Conservation (phyloP, 2,329 filamentous ascomycete genomes). For the Colletotrichum sp. region DNA sequence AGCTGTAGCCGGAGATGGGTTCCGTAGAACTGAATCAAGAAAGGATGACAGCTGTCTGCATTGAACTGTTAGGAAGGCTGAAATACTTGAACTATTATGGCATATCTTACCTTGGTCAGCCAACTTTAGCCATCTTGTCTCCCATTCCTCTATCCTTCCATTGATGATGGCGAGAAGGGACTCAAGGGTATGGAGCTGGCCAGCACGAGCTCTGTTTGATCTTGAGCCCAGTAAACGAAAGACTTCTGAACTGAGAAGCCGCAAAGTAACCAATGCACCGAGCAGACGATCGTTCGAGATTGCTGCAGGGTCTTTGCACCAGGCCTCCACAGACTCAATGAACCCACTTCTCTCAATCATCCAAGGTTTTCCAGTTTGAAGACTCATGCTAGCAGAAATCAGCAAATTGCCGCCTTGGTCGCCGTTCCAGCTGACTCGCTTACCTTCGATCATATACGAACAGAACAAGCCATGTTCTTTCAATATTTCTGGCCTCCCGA, state of each 20-base stretch:
- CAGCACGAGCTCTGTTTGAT: constrained; percentile 9
- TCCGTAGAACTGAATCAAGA: constrained; percentile 42
- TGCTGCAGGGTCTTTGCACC: constrained; percentile 35
- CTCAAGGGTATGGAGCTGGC: constrained; percentile 24
- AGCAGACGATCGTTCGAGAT: constrained; percentile 37
- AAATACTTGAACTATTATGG: too few species aligned
- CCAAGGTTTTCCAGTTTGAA: constrained; percentile 45
- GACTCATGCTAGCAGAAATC: constrained; percentile 33
- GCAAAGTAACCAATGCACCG: constrained; percentile 39
- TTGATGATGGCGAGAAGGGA: constrained; percentile 27
- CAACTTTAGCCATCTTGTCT: constrained; percentile 23
- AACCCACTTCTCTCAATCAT: constrained; percentile 44
- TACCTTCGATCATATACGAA: constrained; percentile 11
- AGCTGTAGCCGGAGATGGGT: constrained; percentile 40
- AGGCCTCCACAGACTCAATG: constrained; percentile 38
- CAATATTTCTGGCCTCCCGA: not conserved
- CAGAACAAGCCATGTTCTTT: constrained; percentile 1
- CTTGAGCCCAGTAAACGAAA: constrained; percentile 27
- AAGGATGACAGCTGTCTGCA: constrained; percentile 35
- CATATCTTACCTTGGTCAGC: not conserved
- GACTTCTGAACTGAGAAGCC: constrained; percentile 39
- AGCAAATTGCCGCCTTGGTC: rapidly evolving
- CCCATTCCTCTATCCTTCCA: constrained; percentile 27
- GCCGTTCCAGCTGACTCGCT: not conserved
- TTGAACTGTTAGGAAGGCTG: too few species aligned